A percentile compares a stretch with the other conserved stretches of the same genome.
Conservation (phyloP, 1,284 basidiomycete species). For the Melampsora americana region DNA sequence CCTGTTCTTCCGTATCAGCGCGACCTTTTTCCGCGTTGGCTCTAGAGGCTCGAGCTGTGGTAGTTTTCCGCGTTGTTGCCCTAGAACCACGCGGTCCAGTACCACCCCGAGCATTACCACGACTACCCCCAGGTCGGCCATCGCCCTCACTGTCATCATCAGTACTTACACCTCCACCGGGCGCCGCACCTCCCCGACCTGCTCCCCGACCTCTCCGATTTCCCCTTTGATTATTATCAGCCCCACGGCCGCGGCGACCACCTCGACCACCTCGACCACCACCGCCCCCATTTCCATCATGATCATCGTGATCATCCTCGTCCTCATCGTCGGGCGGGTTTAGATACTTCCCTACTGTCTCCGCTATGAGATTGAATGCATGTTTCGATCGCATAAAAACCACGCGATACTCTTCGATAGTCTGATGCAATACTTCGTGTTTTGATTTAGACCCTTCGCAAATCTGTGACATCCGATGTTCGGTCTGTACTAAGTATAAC, state of each 20-base stretch:
- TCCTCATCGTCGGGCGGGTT: slow-evolving; percentile 25
- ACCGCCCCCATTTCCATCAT: slow-evolving; percentile 35
- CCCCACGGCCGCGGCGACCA: slow-evolving; percentile 38
- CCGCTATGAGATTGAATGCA: slow-evolving; percentile 70
- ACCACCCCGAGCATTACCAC: slow-evolving; percentile 46
- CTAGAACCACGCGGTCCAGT: slow-evolving; percentile 42
- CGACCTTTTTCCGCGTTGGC: slow-evolving; percentile 69
- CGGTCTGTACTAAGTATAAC: slow-evolving; percentile 64
- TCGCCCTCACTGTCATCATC: slow-evolving; percentile 54
- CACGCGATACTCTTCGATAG: slow-evolving; percentile 82
- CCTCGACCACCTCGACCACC: slow-evolving; percentile 41
- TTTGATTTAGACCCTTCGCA: slow-evolving; percentile 77
- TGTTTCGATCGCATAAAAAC: slow-evolving; percentile 75
- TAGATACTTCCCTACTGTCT: slow-evolving; percentile 58
- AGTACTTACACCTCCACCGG: slow-evolving; percentile 49
- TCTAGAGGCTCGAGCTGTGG: slow-evolving; percentile 62
- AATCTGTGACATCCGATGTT: slow-evolving; percentile 86
- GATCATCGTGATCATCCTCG: slow-evolving; percentile 52
- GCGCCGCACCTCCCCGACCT: slow-evolving; percentile 28
- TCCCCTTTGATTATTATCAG: slow-evolving; percentile 24
- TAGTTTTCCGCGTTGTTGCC: slow-evolving; percentile 48
- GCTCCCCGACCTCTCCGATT: slow-evolving; percentile 49
- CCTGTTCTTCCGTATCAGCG: slow-evolving; percentile 57
- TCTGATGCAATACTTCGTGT: slow-evolving; percentile 72
- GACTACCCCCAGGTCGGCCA: slow-evolving; percentile 53